phyloP scores from a whole-genome alignment of 23 red algal species.

The Cyanidioschyzon merolae region DNA sequence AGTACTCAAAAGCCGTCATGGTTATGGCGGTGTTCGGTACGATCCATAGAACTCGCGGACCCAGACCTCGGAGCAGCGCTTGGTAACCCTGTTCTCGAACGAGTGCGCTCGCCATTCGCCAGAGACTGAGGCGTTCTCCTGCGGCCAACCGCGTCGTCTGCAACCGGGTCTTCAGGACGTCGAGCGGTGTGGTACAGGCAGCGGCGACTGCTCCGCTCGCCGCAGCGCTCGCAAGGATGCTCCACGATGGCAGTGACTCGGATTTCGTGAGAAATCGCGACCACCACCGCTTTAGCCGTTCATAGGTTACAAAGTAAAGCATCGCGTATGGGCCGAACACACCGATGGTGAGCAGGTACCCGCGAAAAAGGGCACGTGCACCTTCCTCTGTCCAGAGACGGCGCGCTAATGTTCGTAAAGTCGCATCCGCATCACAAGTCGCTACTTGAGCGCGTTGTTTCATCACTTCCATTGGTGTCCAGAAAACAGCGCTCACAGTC shows the following conservation, averaged over 20 bases:
- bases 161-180: slow-evolving; percentile 86
- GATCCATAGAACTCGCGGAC: slow-evolving; percentile 86
- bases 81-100: slow-evolving; percentile 40
- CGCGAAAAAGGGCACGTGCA: slow-evolving; percentile 48
- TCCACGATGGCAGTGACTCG: slow-evolving; percentile 17
- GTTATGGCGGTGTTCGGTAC: slow-evolving; percentile 87
- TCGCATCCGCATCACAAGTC: slow-evolving; percentile 23
- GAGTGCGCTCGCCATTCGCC: slow-evolving; percentile 38
- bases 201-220: slow-evolving; percentile 65
- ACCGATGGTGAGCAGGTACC: slow-evolving; percentile 79
- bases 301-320: slow-evolving; percentile 87
- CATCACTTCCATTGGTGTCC: slow-evolving; percentile 97
- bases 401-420: slow-evolving; percentile 40
- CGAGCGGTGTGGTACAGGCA: slow-evolving; percentile 67
- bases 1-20: slow-evolving; percentile 76
- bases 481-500: slow-evolving; percentile 79
- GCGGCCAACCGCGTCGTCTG: slow-evolving; percentile 30
- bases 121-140: slow-evolving; percentile 18
- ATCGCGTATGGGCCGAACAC: slow-evolving; percentile 94
- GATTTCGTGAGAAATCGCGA: background rate
- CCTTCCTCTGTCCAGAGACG: slow-evolving; percentile 38
- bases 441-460: slow-evolving; percentile 93
- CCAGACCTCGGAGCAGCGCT: slow-evolving; percentile 58
- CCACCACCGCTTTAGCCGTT: slow-evolving; percentile 51
- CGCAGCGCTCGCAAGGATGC: slow-evolving; percentile 42